phyloP scores from a whole-genome alignment of 2,329 filamentous ascomycete species.

The Epichloe coenophiala region DNA sequence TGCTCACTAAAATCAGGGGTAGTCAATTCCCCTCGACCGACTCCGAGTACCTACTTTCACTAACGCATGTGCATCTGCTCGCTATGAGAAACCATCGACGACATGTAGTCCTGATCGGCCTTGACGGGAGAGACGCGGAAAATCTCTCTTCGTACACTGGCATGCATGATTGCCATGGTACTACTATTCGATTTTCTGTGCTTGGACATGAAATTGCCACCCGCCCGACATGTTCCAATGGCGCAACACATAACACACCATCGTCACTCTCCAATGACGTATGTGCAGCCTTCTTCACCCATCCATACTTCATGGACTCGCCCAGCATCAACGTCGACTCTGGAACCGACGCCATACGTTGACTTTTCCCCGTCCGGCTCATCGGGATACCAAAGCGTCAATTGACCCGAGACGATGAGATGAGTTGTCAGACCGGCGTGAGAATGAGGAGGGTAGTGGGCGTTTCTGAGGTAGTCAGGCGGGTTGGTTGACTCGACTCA shows the following conservation, averaged over 20 bases:
- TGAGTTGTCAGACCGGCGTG: slow-evolving; percentile 55
- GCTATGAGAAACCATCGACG: too few relatives aligned
- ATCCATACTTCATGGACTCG: slow-evolving; percentile 58
- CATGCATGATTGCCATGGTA: too few relatives aligned
- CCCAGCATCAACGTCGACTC: slow-evolving; percentile 53
- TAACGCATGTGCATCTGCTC: too few relatives aligned
- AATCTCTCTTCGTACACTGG: too few relatives aligned
- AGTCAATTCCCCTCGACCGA: too few relatives aligned
- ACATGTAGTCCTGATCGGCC: too few relatives aligned
- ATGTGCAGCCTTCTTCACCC: slow-evolving; percentile 51
- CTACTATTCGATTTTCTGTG: too few relatives aligned
- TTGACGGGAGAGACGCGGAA: too few relatives aligned
- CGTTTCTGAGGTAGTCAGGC: slow-evolving; percentile 34
- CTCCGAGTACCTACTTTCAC: too few relatives aligned
- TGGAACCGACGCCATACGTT: slow-evolving; percentile 44
- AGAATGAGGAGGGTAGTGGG: slow-evolving; percentile 54
- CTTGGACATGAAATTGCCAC: too few relatives aligned
- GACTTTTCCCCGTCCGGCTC: slow-evolving; percentile 41
- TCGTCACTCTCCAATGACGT: slow-evolving; percentile 47
- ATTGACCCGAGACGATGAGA: slow-evolving; percentile 48
- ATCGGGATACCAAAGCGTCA: slow-evolving; percentile 54
- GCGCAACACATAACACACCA: not conserved
- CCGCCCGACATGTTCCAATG: too few relatives aligned
- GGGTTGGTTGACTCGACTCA: not conserved
- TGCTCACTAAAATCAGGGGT: too few relatives aligned